Conservation (phyloP, 306 rosid genomes). For the Trifolium pratense region DNA sequence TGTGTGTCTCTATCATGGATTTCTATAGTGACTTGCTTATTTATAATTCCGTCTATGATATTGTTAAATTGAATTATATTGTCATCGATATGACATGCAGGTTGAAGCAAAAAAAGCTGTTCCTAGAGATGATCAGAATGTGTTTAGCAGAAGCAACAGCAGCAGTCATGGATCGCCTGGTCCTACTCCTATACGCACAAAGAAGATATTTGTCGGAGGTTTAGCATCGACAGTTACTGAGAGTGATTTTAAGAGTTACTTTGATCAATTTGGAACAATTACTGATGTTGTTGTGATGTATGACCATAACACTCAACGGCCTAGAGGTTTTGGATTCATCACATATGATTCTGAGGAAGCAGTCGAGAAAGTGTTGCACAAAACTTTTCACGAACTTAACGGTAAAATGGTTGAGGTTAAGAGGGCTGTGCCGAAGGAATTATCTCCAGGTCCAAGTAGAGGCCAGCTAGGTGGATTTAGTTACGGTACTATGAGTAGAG, state of each 20-base stretch:
- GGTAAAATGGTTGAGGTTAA: constrained; percentile 69
- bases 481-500: constrained; percentile 50
- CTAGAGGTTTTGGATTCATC: constrained; percentile 67
- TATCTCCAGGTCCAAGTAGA: constrained; percentile 55
- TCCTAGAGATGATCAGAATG: constrained; percentile 65
- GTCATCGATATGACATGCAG: constrained; percentile 42
- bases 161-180: constrained; percentile 60
- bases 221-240: constrained; percentile 60
- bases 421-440: constrained; percentile 66
- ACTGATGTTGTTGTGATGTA: constrained; percentile 68
- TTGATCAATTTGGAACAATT: constrained; percentile 64
- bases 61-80: constrained; percentile 27
- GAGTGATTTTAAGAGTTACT: constrained; percentile 58
- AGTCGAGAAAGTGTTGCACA: constrained; percentile 57
- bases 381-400: constrained; percentile 58
- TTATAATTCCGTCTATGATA: constrained; percentile 12
- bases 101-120: constrained; percentile 69
- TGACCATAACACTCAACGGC: constrained; percentile 64
- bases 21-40: not conserved
- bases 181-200: constrained; percentile 53
- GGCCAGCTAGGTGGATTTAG: constrained; percentile 57
- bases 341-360: constrained; percentile 62
- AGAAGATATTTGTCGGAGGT: constrained; percentile 67
- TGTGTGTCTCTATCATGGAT: not conserved
- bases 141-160: constrained; percentile 51